These are phyloP conservation scores for Clathrospora elynae DNA, from an alignment of 2,329 filamentous ascomycete genomes.

Conservation along the genomic window DNA sequence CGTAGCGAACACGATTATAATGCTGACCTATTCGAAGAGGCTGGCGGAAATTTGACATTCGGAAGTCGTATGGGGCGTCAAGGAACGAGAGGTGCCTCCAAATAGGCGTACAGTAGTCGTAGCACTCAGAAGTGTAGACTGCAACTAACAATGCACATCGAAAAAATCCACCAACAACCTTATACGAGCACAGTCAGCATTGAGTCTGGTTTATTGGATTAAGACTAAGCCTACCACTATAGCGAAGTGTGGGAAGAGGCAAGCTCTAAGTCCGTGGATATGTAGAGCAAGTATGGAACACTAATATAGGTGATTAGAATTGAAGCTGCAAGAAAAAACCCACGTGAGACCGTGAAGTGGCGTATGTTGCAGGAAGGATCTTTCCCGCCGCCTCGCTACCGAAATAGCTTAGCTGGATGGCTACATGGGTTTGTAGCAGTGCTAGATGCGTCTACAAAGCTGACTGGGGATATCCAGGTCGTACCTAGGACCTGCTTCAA, in stretches of 20 bases:
- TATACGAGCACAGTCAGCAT: conserved; percentile 4
- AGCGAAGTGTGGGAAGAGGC: background rate
- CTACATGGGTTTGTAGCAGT: background rate
- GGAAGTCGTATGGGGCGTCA: conserved; percentile 2
- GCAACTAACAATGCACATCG: background rate
- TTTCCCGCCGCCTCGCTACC: background rate
- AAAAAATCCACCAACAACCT: too few species aligned
- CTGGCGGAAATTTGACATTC: conserved; percentile 6
- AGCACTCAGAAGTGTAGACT: background rate
- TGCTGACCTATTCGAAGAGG: background rate
- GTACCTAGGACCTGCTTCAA: too few species aligned
- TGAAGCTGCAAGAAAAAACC: too few species aligned
- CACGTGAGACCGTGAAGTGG: too few species aligned
- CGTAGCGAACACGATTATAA: background rate
- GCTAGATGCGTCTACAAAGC: too few species aligned
- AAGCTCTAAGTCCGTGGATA: too few species aligned
- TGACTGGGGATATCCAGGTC: too few species aligned
- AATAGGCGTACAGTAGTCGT: background rate
- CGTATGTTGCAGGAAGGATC: too few species aligned
- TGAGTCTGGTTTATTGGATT: background rate
- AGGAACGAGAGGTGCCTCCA: background rate
- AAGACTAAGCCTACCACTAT: background rate
- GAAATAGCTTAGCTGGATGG: background rate
- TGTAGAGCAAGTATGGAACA: too few species aligned
- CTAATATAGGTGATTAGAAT: too few species aligned